Evolutionary conservation across 2,329 filamentous ascomycete genomes (phyloP).

Genomic region (Aschersonia sp.): DNA sequence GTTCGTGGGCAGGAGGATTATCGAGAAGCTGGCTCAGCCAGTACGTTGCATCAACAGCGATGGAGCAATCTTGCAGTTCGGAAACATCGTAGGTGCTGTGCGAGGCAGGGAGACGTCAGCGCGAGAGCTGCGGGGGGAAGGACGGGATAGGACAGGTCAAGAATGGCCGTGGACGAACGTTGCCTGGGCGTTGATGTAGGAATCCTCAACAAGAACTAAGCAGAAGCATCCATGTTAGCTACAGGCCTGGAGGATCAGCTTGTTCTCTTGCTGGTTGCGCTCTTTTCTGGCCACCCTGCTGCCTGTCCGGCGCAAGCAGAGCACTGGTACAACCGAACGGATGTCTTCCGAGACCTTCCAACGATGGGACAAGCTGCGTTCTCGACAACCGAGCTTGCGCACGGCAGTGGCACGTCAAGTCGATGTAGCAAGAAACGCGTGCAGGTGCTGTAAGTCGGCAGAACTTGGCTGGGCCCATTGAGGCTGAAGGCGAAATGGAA

Average conservation of each 20-base stretch:
- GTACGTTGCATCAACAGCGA: conserved; percentile 82
- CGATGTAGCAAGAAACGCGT: too few species aligned
- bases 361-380: too few species aligned
- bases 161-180: conserved; percentile 13
- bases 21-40: conserved; percentile 73
- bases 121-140: neutral
- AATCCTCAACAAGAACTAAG: conserved; percentile 22
- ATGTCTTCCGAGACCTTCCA: too few species aligned
- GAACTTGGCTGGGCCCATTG: neutral
- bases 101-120: neutral
- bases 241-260: neutral
- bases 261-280: neutral
- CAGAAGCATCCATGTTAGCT: conserved; percentile 2
- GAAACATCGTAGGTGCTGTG: conserved; percentile 46
- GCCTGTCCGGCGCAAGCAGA: too few species aligned
- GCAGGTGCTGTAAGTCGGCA: neutral
- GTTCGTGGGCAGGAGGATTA: conserved; percentile 59
- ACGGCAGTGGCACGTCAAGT: too few species aligned
- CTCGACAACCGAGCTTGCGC: too few species aligned
- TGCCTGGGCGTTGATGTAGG: conserved; percentile 24
- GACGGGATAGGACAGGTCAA: neutral
- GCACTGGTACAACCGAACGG: too few species aligned
- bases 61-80: conserved; percentile 57
- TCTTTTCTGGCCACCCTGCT: neutral
- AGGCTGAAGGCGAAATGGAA: conserved; percentile 2